Base-by-base conservation (phyloP, 495 filamentous ascomycete genomes). In the Aspergillus haitiensis region DNA sequence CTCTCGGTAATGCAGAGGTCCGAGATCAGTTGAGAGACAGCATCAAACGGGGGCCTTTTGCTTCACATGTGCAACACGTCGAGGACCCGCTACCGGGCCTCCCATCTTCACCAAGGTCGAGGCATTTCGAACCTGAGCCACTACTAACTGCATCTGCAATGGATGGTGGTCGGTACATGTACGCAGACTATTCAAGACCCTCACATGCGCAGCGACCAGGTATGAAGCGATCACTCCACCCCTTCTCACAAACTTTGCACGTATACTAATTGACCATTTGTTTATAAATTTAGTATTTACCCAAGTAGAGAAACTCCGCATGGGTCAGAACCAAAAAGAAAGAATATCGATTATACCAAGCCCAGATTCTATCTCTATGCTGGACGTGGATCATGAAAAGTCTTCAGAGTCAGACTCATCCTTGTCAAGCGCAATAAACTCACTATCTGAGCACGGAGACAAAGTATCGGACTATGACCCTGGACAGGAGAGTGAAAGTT, bases 1-100 rank as follows among this genome's bases (percentile, higher is more conserved):
- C 62, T 7, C 54, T 71, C n/a, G 12, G 37, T 34, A 33, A 65
- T 39, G 50, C 56, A 16, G 11, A 35, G 6, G 37, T 57, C 32
- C 59, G 61, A 55, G 50, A 56, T 3, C 16, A 66, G 8, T 18
- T 67, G 21, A 62, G 64, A 33, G 6, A 48, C 1, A 16, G 37
- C 7, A 63, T 73, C 9, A 16, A 13, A 32, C 42, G 48, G 18
- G 61, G 59, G 0, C 54, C 40, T 0, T 39, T 55, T 34, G 50
- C 60, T 33, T 3, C 18, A 12, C 11, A 10, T 4, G 53, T 66
- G 2, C 18, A 27, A 35, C 49, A 71, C 37, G 62, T 64, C 53
- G 62, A 65, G 16, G 64, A 71, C 36, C 65, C 68, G 32, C 37
- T 73, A 44, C 68, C 70, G 4, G 36, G 58, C 7, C 54, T 58